Evolutionary conservation across 208 protist species (phyloP), one percentile per base, ranked within the genome.

Genomic region (Balamuthia mandrillaris): DNA sequence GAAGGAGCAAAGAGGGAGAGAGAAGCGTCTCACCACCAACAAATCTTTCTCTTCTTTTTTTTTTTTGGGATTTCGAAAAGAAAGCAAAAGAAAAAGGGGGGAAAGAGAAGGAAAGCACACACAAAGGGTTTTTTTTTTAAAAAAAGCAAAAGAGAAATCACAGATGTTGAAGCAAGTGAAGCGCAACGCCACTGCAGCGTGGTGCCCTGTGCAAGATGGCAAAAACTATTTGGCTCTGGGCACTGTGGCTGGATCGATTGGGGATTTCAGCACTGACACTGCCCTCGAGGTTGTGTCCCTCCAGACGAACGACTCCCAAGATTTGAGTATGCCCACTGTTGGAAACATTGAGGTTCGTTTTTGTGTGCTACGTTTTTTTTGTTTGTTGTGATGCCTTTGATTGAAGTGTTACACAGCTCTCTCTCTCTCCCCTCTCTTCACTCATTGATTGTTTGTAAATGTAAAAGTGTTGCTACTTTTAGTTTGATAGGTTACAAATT

Each of bases 221-320:
- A 58, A 79, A 6, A 78, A 74, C 24, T 42, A 91, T 7, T 16
- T 94, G 2, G 91, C 90, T 14, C 51, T 83, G 16, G 91, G 91
- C 72, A 94, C 91, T 18, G 89, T 90, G 5, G 86, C 89, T 3
- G 90, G 90, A 63, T 88, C 90, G 18, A 91, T 94, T 42, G 85
- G 85, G 51, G 85, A 86, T 42, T 94, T 94, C 54, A 87, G 90
- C 68, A 83, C 84, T 47, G 88, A 58, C 27, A 85, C 90, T 6
- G 70, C 89, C 47, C 81, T 94, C 27, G 90, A 93, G 44, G 65
- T 94, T 44, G 87, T 91, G 16, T n/a, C 29, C 7, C 56, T 90
- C 63, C 82, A 87, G 65, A 83, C 88, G 7, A 31, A 31, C 24
- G 72, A 81, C 27, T 41, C 77, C 12, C 31, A 56, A 9, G 54